Evolutionary conservation across 805 yeast species (phyloP).

Genomic region (Metschnikowia bowlesiae): DNA sequence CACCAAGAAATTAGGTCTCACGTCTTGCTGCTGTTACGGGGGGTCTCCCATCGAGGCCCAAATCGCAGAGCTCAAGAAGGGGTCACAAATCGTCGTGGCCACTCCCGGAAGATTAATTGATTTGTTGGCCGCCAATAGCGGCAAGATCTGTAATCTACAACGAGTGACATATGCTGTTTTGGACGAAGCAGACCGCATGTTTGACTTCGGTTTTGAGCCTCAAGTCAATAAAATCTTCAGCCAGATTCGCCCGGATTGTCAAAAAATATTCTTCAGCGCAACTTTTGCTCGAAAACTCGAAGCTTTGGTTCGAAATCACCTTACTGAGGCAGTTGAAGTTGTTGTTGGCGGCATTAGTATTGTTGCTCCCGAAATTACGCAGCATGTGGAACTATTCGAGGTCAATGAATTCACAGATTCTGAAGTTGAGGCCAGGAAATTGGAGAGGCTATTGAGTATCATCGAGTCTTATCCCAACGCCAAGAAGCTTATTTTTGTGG

Average conservation of each 20-base stretch:
- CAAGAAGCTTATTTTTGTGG: constrained; percentile 77
- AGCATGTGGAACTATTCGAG: constrained; percentile 58
- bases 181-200: constrained; percentile 96
- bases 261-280: constrained; percentile 88
- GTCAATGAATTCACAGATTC: constrained; percentile 27
- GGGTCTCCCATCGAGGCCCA: constrained; percentile 82
- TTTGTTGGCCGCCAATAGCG: constrained; percentile 74
- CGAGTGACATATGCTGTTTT: constrained; percentile 78
- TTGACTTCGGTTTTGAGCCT: constrained; percentile 96
- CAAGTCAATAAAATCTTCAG: constrained; percentile 79
- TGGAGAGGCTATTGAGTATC: constrained; percentile 48
- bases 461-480: constrained; percentile 46
- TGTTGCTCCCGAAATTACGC: constrained; percentile 78
- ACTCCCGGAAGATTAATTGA: constrained; percentile 96
- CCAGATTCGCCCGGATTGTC: constrained; percentile 79
- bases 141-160: constrained; percentile 63
- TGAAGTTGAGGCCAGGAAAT: constrained; percentile 36
- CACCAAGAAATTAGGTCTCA: constrained; percentile 43
- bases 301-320: constrained; percentile 59
- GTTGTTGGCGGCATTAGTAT: constrained; percentile 75
- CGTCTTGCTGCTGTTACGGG: constrained; percentile 82
- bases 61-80: constrained; percentile 72
- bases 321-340: constrained; percentile 67
- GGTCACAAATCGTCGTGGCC: constrained; percentile 78
- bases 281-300: constrained; percentile 86